Evolutionary conservation across 495 filamentous ascomycete species (phyloP), one percentile per base, ranked within the genome.

Genomic region (Wilcoxina mikolae): DNA sequence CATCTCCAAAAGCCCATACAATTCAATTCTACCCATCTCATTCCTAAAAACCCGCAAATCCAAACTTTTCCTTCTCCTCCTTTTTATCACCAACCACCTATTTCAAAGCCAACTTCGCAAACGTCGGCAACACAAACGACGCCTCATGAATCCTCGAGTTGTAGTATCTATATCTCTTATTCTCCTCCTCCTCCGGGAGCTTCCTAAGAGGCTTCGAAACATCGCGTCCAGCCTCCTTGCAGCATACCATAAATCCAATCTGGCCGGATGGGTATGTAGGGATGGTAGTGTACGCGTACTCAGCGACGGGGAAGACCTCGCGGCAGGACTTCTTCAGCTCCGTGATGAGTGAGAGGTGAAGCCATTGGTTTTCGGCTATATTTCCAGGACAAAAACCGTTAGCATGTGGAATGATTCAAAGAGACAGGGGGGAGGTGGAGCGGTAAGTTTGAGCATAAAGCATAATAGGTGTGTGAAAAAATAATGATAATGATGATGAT

Each of bases 181-280:
- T 80, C 78, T 99, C 93, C 71, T 95, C 88, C 71, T 95, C 88
- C 55, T 73, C 69, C 51, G 77, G 72, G 79, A 84, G 91, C 51
- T 69, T 71, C 63, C 93, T 82, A 26, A 95, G 58, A 33, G 93
- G 93, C 69, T 80, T 82, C 65, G 74, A 82, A 54, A 96, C 78
- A 72, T 99, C 79, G 67, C 82, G 79, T 59, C 68, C 77, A 60
- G 79, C 74, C 67, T 96, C 91, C 79, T 96, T 96, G 80, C 76
- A 84, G 81, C 91, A 96, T 59, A 99, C 86, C 87, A 96, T 94
- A 81, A 96, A 99, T 69, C 93, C 93, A 67, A 99, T 99, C 76
- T 95, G 90, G 69, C 93, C 93, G 54, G 85, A 91, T 54, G 93
- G 93, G 76, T 99, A 99, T 66, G 93, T 99, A 54, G 93, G 93